A percentile compares a stretch with the other conserved stretches of the same genome.
Evolutionary conservation across 2,329 filamentous ascomycete species (phyloP).

Genomic region (Aspergillus fischeri): DNA sequence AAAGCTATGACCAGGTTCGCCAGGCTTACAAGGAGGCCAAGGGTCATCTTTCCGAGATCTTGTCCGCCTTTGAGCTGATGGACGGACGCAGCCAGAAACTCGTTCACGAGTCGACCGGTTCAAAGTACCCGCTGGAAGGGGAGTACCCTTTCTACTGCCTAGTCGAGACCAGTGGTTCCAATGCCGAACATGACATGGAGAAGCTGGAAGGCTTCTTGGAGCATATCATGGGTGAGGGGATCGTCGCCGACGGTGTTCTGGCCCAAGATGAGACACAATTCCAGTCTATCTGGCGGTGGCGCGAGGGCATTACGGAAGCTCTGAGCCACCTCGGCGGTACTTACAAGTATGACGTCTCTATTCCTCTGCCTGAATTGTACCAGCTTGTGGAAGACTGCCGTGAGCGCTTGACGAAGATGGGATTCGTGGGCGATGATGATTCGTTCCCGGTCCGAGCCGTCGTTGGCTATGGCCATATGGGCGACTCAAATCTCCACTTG

Average conservation of each 20-base stretch:
- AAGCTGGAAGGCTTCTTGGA: conserved; percentile 91
- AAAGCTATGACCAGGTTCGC: conserved; percentile 86
- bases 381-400: conserved; percentile 80
- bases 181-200: conserved; percentile 85
- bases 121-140: conserved; percentile 74
- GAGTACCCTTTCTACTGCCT: conserved; percentile 94
- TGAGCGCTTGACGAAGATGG: conserved; percentile 65
- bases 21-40: conserved; percentile 85
- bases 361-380: conserved; percentile 84
- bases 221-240: conserved; percentile 80
- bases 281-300: conserved; percentile 80
- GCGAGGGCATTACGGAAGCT: conserved; percentile 88
- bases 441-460: conserved; percentile 78
- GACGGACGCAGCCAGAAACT: conserved; percentile 77
- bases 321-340: conserved; percentile 88
- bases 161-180: conserved; percentile 93
- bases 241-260: conserved; percentile 83
- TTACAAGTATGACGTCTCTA: conserved; percentile 98
- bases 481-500: conserved; percentile 89
- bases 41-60: conserved; percentile 83
- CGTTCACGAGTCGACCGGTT: conserved; percentile 68
- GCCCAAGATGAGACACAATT: conserved; percentile 92
- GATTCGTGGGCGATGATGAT: conserved; percentile 71
- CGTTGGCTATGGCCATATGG: conserved; percentile 98
- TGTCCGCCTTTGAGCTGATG: conserved; percentile 98